These are phyloP conservation scores for Brassica cretica DNA, from an alignment of 345 rosid genomes.

Conservation along the genomic window DNA sequence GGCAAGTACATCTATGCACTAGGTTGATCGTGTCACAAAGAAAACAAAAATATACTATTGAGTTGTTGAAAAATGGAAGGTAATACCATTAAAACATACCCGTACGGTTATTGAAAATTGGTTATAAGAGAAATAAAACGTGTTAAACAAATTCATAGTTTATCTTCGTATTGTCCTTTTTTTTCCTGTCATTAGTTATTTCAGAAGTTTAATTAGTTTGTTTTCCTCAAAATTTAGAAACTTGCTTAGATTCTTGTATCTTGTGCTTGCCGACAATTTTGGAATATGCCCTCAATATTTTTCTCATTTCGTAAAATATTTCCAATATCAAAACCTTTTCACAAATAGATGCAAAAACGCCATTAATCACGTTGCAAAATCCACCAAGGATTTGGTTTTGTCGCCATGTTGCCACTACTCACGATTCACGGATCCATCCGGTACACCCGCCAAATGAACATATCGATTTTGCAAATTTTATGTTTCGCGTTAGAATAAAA, in stretches of 20 bases:
- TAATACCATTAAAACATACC: not conserved
- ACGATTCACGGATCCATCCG: constrained; percentile 10
- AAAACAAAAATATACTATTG: not conserved
- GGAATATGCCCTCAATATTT: not conserved
- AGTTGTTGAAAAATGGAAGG: not conserved
- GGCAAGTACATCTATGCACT: constrained; percentile 2
- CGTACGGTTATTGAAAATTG: not conserved
- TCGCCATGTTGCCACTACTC: constrained; percentile 34
- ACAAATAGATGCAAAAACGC: not conserved
- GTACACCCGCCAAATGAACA: not conserved
- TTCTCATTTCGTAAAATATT: not conserved
- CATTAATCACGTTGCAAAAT: constrained; percentile 16
- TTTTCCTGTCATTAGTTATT: not conserved
- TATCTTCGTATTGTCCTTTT: not conserved
- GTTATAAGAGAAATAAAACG: not conserved
- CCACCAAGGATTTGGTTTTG: constrained; percentile 33
- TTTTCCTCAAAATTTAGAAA: not conserved
- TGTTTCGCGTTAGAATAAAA: not conserved
- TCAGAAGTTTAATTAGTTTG: not conserved
- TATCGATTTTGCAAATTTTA: not conserved
- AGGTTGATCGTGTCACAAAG: constrained; percentile 17
- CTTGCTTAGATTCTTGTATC: not conserved
- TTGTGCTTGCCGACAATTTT: not conserved
- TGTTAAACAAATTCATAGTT: not conserved
- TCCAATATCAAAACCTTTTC: not conserved